Evolutionary conservation across 495 filamentous ascomycete genomes (phyloP).

Genomic region (Platismatia glauca): DNA sequence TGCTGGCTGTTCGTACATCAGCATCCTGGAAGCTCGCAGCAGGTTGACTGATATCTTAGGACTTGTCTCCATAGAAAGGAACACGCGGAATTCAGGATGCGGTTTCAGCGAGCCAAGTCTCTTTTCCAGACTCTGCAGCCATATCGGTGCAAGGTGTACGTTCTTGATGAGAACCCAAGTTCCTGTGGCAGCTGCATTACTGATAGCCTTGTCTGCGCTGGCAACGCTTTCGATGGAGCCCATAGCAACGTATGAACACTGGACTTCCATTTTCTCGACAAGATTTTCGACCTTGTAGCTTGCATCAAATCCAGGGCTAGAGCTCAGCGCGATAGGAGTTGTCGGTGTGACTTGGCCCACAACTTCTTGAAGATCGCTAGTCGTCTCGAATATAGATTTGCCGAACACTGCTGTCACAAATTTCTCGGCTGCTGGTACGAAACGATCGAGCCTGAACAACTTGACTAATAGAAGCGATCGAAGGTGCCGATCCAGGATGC

Average conservation of each 20-base stretch:
- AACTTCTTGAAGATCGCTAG: conserved; percentile 75
- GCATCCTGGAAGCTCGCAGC: conserved; percentile 80
- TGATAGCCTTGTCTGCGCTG: conserved; percentile 90
- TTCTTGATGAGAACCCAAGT: conserved; percentile 99
- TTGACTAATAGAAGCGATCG: conserved; percentile 82
- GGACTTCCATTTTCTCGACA: conserved; percentile 69
- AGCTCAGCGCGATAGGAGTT: conserved; percentile 83
- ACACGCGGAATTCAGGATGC: conserved; percentile 85
- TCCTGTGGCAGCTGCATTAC: conserved; percentile 82
- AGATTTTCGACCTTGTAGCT: conserved; percentile 97
- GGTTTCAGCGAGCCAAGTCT: conserved; percentile 90
- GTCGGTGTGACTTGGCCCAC: conserved; percentile 75
- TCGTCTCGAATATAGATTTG: conserved; percentile 66
- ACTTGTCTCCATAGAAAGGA: conserved; percentile 96
- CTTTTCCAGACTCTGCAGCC: conserved; percentile 96
- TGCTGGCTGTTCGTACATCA: conserved; percentile 98
- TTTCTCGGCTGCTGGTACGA: conserved; percentile 82
- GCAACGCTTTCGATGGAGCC: conserved; percentile 89
- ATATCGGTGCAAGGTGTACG: conserved; percentile 89
- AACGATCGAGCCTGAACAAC: conserved; percentile 87
- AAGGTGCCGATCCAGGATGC: conserved; percentile 65
- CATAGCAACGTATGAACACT: conserved; percentile 97
- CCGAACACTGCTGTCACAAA: conserved; percentile 90
- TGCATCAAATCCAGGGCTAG: conserved; percentile 92
- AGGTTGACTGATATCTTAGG: conserved; percentile 96